Conservation (phyloP, 176 grass and related monocot species). For the Oryza punctata region DNA sequence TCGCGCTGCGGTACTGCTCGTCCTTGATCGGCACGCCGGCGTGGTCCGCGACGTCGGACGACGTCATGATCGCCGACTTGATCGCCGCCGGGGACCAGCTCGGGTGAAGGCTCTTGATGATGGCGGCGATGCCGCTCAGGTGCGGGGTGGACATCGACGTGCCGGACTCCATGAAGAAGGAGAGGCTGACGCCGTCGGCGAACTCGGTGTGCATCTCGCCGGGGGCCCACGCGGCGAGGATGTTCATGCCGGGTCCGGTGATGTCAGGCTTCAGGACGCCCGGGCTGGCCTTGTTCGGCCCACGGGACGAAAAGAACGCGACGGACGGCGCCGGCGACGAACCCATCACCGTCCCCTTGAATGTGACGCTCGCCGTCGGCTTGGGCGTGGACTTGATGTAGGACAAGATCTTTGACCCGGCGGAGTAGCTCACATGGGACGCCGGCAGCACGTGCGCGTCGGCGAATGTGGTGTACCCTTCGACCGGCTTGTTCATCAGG, state of each 20-base stretch:
- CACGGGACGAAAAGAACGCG: slow-evolving; percentile 66
- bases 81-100: slow-evolving; percentile 64
- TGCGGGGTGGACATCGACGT: slow-evolving; percentile 82
- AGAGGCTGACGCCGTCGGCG: slow-evolving; percentile 32
- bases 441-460: slow-evolving; percentile 60
- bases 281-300: slow-evolving; percentile 48
- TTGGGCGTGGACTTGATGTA: slow-evolving; percentile 48
- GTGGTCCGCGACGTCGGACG: slow-evolving; percentile 35
- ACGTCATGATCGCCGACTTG: slow-evolving; percentile 82
- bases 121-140: slow-evolving; percentile 65
- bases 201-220: slow-evolving; percentile 55
- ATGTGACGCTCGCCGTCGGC: slow-evolving; percentile 56
- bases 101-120: slow-evolving; percentile 69
- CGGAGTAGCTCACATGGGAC: slow-evolving; percentile 52
- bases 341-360: slow-evolving; percentile 55
- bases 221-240: slow-evolving; percentile 67
- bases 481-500: slow-evolving; percentile 51
- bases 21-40: slow-evolving; percentile 56
- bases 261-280: slow-evolving; percentile 80
- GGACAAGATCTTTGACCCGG: slow-evolving; percentile 39
- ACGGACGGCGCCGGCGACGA: slow-evolving; percentile 62
- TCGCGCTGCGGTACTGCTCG: slow-evolving; percentile 56
- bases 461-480: slow-evolving; percentile 67
- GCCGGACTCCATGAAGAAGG: slow-evolving; percentile 75
- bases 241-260: slow-evolving; percentile 66